Conservation (phyloP, 2,329 filamentous ascomycete genomes). For the Raffaelea ambrosiae region DNA sequence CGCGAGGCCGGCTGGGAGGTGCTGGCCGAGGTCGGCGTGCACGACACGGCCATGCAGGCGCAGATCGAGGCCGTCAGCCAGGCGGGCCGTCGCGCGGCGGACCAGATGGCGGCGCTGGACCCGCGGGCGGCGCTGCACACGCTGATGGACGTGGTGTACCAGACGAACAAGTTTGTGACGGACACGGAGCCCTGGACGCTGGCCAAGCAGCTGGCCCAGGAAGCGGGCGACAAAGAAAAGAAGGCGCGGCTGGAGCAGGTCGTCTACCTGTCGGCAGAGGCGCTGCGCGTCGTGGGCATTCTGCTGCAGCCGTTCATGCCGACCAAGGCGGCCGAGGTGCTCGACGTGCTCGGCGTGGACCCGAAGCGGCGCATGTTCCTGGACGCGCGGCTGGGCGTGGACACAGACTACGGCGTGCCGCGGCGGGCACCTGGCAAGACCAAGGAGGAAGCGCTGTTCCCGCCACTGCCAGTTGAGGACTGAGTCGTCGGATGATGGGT, state of each 20-base stretch:
- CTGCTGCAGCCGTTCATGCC: conserved; percentile 90
- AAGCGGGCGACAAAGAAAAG: conserved; percentile 24
- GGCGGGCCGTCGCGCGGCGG: conserved; percentile 32
- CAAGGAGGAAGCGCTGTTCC: conserved; percentile 40
- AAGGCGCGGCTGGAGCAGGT: conserved; percentile 40
- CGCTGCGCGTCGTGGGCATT: conserved; percentile 71
- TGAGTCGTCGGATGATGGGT: conserved; percentile 20
- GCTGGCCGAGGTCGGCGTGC: conserved; percentile 8
- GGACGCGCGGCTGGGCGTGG: conserved; percentile 53
- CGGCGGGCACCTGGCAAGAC: conserved; percentile 23
- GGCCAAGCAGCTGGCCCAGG: conserved; percentile 58
- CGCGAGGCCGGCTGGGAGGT: background rate
- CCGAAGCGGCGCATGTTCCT: conserved; percentile 52
- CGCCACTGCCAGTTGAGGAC: conserved; percentile 35
- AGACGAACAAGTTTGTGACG: conserved; percentile 62
- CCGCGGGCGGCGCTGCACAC: conserved; percentile 56
- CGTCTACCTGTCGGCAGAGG: conserved; percentile 66
- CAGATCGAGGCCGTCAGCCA: conserved; percentile 7
- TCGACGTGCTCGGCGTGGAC: conserved; percentile 71
- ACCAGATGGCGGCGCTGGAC: conserved; percentile 55
- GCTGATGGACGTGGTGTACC: conserved; percentile 53
- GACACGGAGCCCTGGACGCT: conserved; percentile 60
- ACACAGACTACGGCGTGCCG: conserved; percentile 58
- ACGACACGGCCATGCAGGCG: conserved; percentile 11
- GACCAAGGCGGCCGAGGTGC: conserved; percentile 58